Base-by-base conservation (phyloP, 371 early-diverging fungal species). In the Circinella umbellata region DNA sequence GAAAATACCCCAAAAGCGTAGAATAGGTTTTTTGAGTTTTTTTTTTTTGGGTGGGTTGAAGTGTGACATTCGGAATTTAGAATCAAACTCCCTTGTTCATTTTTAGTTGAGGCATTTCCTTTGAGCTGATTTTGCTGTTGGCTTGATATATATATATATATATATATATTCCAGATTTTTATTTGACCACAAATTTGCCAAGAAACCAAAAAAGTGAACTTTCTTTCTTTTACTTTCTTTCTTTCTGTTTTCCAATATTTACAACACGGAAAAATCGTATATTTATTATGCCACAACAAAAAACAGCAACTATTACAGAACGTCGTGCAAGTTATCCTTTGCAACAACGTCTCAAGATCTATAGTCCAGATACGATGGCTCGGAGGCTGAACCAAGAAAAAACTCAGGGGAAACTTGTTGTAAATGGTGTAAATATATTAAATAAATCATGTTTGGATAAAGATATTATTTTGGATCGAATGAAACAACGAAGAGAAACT, bases 381-480 rank as follows among this genome's bases (percentile, higher is more conserved):
- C 67, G 64, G 37, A 54, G 64, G 34, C 63, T 70, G 18, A 66
- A 62, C 59, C 74, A 74, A 65, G 69, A 61, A 38, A 74, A 74
- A 55, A 54, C 64, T 15, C 55, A 61, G 49, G 67, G 69, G 42
- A 70, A 70, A 54, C 62, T 74, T 18, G 55, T 73, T 39, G 82
- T 86, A 34, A 82, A 83, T 72, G 88, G 88, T 18, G 83, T 88
- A 62, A 88, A 88, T 61, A 80, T 88, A 37, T 75, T 88, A 60
- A 88, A 88, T 68, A 85, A 80, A 61, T 75, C 78, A 38, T 81
- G 83, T 66, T 68, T 88, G 34, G 88, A 87, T 60, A 83, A 80
- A 68, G 79, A 84, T 64, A 86, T 84, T 3, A 82, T 84, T n/a
- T 77, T 84, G 69, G 79, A 86, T 72, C 79, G 86, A 38, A 76